Conservation (phyloP, 352 stramenopile species). For the Thraustochytrium sp. region DNA sequence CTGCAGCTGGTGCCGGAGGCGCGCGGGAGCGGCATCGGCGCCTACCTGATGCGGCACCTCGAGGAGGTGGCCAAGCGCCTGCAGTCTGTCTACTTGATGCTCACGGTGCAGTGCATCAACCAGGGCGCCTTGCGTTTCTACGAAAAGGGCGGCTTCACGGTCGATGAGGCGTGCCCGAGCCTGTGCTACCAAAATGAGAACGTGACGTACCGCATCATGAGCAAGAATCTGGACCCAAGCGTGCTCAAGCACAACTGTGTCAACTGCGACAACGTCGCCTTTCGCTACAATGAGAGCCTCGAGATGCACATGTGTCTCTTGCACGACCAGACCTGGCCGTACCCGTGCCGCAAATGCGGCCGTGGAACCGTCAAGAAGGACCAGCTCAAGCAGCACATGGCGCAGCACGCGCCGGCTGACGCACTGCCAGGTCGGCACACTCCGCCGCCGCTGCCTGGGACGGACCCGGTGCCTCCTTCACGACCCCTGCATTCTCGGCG, state of each 20-base stretch:
- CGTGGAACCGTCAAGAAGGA: background rate
- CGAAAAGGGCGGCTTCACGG: background rate
- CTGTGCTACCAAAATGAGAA: conserved; percentile 6
- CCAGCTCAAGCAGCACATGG: background rate
- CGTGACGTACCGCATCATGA: conserved; percentile 15
- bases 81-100: background rate
- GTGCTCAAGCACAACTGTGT: background rate
- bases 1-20: conserved; percentile 5
- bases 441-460: too few relatives aligned
- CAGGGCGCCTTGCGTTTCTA: background rate
- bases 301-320: background rate
- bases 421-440: background rate
- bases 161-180: conserved; percentile 14
- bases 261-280: background rate
- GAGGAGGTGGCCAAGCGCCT: background rate
- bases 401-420: background rate
- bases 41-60: background rate
- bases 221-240: background rate
- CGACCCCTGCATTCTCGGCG: background rate
- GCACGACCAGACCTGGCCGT: background rate
- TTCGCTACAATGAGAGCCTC: background rate
- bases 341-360: background rate
- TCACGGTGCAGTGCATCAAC: conserved; percentile 14
- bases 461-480: background rate
- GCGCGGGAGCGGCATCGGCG: background rate